Conservation (phyloP, 2,329 filamentous ascomycete genomes). For the Sordariomycetes sp. region DNA sequence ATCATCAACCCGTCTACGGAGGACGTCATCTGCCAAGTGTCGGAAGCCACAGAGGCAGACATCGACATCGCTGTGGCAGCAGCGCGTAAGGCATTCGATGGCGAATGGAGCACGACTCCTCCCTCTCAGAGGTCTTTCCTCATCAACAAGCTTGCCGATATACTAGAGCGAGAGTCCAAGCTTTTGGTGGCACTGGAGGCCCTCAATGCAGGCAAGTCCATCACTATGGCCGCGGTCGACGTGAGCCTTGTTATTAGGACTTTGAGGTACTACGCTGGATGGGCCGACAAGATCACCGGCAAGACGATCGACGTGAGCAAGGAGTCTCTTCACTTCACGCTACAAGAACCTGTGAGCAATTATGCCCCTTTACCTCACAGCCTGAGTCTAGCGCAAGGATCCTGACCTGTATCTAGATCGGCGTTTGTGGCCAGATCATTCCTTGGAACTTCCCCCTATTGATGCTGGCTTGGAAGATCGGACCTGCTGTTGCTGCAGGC, state of each 20-base stretch:
- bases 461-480: constrained; percentile 52
- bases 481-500: constrained; percentile 51
- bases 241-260: constrained; percentile 54
- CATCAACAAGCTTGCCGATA: constrained; percentile 62
- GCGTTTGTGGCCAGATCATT: constrained; percentile 60
- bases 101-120: constrained; percentile 53
- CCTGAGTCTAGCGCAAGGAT: too few relatives aligned
- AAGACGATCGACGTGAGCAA: constrained; percentile 72
- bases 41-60: constrained; percentile 75
- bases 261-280: constrained; percentile 70
- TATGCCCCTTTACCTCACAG: not conserved
- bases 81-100: constrained; percentile 70
- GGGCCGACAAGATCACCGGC: constrained; percentile 85
- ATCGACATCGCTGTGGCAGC: constrained; percentile 64
- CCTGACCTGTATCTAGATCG: too few relatives aligned
- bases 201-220: constrained; percentile 70
- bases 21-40: constrained; percentile 64
- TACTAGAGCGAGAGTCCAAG: constrained; percentile 73
- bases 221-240: constrained; percentile 62
- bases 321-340: constrained; percentile 76
- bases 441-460: constrained; percentile 59
- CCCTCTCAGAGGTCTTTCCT: constrained; percentile 59
- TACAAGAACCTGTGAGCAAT: constrained; percentile 61
- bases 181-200: constrained; percentile 71
- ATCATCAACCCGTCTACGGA: constrained; percentile 74